Evolutionary conservation across 208 protist species (phyloP).

Genomic region (Crithidia mellificae): DNA sequence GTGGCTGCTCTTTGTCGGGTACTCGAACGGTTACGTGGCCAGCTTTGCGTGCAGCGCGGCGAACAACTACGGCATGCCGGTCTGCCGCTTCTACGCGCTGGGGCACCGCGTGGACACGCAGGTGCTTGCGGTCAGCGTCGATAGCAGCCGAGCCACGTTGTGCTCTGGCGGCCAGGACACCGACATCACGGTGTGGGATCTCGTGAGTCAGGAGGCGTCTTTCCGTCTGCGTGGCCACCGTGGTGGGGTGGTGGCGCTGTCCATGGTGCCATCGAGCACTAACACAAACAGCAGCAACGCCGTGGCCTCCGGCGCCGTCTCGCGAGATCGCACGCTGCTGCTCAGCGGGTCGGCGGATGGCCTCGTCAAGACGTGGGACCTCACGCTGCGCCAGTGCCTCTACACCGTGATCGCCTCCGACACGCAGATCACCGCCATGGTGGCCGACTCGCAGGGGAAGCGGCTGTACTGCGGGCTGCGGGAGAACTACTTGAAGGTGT

Average conservation of each 20-base stretch:
- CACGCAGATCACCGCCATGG: slow-evolving; percentile 75
- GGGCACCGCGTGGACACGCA: slow-evolving; percentile 83
- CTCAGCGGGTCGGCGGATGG: slow-evolving; percentile 84
- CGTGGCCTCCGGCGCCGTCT: background rate
- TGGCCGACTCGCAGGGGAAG: slow-evolving; percentile 55
- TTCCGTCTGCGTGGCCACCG: slow-evolving; percentile 89
- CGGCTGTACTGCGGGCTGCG: slow-evolving; percentile 85
- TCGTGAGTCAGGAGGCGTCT: slow-evolving; percentile 71
- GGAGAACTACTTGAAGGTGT: slow-evolving; percentile 88
- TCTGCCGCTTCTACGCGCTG: slow-evolving; percentile 84
- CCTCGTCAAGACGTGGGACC: slow-evolving; percentile 89
- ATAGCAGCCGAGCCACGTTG: slow-evolving; percentile 45
- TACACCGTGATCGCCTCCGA: slow-evolving; percentile 87
- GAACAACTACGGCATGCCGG: slow-evolving; percentile 81
- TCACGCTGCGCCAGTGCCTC: slow-evolving; percentile 78
- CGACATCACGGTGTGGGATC: slow-evolving; percentile 98
- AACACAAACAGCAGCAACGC: background rate
- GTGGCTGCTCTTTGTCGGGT: slow-evolving; percentile 83
- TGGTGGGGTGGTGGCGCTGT: slow-evolving; percentile 70
- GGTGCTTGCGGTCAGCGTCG: slow-evolving; percentile 87
- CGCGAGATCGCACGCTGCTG: slow-evolving; percentile 40
- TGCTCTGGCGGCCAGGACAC: slow-evolving; percentile 96
- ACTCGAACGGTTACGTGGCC: slow-evolving; percentile 83
- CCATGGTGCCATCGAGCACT: slow-evolving; percentile 46
- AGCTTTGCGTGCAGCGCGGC: slow-evolving; percentile 68